Conservation (phyloP, 202 grass and related monocot genomes). For the Schoenoplectus tabernaemontani region DNA sequence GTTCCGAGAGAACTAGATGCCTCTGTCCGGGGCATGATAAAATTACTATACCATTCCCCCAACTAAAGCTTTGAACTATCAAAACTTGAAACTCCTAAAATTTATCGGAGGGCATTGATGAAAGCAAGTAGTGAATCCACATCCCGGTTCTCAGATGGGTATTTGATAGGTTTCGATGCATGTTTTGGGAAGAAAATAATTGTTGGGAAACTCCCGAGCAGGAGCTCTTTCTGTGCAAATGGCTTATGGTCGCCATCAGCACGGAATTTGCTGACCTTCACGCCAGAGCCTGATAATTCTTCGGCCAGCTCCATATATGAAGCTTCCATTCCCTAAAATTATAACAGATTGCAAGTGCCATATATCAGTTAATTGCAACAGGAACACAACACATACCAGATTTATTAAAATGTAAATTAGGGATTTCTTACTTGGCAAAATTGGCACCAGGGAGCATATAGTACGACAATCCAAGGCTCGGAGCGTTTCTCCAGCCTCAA, state of each 20-base stretch:
- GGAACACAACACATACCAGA: background rate
- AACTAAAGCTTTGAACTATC: constrained; percentile 1
- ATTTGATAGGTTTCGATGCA: constrained; percentile 71
- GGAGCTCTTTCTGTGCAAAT: constrained; percentile 79
- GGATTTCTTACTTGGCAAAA: constrained; percentile 58
- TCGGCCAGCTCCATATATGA: constrained; percentile 70
- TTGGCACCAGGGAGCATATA: constrained; percentile 84
- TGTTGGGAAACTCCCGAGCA: constrained; percentile 75
- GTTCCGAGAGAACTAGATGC: constrained; percentile 15
- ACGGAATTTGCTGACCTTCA: constrained; percentile 82
- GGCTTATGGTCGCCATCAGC: constrained; percentile 85
- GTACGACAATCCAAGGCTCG: constrained; percentile 70
- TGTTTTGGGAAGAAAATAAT: constrained; percentile 82
- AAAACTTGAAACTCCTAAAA: constrained; percentile 4
- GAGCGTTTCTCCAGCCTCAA: constrained; percentile 51
- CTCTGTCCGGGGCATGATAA: background rate
- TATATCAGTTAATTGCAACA: background rate
- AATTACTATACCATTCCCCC: constrained; percentile 3
- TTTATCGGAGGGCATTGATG: constrained; percentile 64
- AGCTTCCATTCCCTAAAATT: constrained; percentile 61
- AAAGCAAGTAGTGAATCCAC: constrained; percentile 79
- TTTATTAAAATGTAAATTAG: background rate
- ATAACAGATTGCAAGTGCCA: background rate
- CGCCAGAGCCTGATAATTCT: constrained; percentile 39
- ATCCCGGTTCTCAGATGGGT: constrained; percentile 82